A percentile compares a stretch with the other conserved stretches of the same genome.
phyloP scores from a whole-genome alignment of 1,139 yeast species.

The Diutina sp. region DNA sequence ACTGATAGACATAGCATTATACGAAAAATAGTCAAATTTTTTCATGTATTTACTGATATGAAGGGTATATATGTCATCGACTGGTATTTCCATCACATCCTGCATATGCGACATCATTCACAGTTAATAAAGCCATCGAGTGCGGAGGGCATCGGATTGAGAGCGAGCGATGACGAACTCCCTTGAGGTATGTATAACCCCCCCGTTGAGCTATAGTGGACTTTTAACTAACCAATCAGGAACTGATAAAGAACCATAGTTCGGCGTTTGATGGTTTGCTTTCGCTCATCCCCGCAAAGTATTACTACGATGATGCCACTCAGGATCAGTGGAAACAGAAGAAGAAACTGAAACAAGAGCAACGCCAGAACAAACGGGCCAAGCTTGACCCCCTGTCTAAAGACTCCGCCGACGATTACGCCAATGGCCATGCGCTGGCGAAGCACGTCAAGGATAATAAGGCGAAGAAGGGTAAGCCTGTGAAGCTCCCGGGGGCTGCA shows the following conservation, averaged over 20 bases:
- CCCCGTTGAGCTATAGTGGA: not conserved
- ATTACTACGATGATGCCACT: conserved; percentile 68
- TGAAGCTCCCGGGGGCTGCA: conserved; percentile 29
- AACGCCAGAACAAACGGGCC: conserved; percentile 45
- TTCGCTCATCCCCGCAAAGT: conserved; percentile 87
- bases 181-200: conserved; percentile 31
- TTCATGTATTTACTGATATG: too few species aligned
- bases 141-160: not conserved
- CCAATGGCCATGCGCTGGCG: conserved; percentile 39
- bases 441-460: conserved; percentile 49
- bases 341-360: conserved; percentile 60
- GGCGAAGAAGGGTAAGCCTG: conserved; percentile 46
- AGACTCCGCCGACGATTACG: conserved; percentile 28
- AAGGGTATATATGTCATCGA: too few species aligned
- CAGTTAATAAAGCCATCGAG: not conserved
- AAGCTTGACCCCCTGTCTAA: conserved; percentile 64
- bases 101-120: not conserved
- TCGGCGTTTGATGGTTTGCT: conserved; percentile 82
- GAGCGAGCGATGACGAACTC: conserved; percentile 26
- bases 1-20: not conserved
- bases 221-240: conserved; percentile 26
- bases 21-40: not conserved
- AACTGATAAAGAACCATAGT: conserved; percentile 73
- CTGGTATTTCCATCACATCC: not conserved
- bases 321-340: conserved; percentile 85